phyloP scores from a whole-genome alignment of 2,329 filamentous ascomycete species.

The Xylaria sp. region DNA sequence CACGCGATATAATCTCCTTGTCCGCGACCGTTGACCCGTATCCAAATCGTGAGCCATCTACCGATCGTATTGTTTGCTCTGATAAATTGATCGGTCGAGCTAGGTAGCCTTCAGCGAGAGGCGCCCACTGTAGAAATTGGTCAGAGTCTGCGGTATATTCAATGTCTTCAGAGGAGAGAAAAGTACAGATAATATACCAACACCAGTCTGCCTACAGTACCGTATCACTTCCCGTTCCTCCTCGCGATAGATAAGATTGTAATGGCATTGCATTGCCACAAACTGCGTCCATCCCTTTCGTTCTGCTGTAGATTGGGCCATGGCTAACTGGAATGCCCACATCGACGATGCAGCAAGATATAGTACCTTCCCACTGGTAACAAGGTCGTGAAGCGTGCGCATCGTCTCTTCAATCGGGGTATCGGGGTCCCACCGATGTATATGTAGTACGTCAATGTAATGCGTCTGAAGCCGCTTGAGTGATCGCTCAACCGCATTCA shows the following conservation, averaged over 20 bases:
- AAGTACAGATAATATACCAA: conserved; percentile 50
- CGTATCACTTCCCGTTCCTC: conserved; percentile 62
- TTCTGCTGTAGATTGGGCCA: conserved; percentile 61
- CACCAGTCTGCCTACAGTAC: conserved; percentile 55
- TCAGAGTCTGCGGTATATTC: conserved; percentile 12
- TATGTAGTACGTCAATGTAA: conserved; percentile 59
- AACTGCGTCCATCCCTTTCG: conserved; percentile 65
- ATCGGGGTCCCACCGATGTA: conserved; percentile 67
- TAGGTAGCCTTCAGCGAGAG: conserved; percentile 36
- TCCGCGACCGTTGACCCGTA: conserved; percentile 2
- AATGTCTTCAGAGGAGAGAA: conserved; percentile 15
- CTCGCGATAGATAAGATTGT: conserved; percentile 71
- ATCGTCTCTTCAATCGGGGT: conserved; percentile 69
- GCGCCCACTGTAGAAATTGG: conserved; percentile 47
- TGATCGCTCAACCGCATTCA: conserved; percentile 51
- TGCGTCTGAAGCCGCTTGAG: conserved; percentile 57
- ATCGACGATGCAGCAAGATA: conserved; percentile 64
- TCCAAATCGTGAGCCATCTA: conserved; percentile 17
- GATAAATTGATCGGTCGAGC: conserved; percentile 16
- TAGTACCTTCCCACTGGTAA: conserved; percentile 66
- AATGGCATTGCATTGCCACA: conserved; percentile 69
- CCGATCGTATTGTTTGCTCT: conserved; percentile 15
- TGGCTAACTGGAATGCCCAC: conserved; percentile 47
- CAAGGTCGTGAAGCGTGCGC: conserved; percentile 69
- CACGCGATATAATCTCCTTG: conserved; percentile 21